phyloP scores from a whole-genome alignment of 108 stramenopile species.

The Discostella pseudostelligera region DNA sequence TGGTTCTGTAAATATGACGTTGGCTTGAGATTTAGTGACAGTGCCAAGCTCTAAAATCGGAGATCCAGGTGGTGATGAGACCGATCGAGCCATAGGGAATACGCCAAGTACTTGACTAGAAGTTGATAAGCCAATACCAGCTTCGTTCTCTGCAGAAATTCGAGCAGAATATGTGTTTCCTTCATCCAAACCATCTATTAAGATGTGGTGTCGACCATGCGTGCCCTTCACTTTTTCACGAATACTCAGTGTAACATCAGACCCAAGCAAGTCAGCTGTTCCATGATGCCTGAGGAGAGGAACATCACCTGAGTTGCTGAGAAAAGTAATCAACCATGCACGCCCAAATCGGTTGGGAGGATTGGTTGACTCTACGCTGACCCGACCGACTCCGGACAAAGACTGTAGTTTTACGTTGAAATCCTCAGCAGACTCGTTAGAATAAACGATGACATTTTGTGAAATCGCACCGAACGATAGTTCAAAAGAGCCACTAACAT shows the following conservation, averaged over 20 bases:
- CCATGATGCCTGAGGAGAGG: conserved; percentile 46
- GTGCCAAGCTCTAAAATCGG: conserved; percentile 19
- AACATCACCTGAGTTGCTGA: conserved; percentile 52
- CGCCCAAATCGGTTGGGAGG: conserved; percentile 11
- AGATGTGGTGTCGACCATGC: conserved; percentile 14
- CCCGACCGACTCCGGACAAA: conserved; percentile 39
- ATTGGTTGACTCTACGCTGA: conserved; percentile 14
- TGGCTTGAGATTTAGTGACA: conserved; percentile 39
- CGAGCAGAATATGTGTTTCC: conserved; percentile 37
- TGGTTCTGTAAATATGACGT: conserved; percentile 33
- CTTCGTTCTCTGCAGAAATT: conserved; percentile 44
- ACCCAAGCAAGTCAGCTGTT: conserved; percentile 29
- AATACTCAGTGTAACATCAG: conserved; percentile 31
- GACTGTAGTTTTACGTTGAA: conserved; percentile 44
- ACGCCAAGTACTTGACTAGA: conserved; percentile 27
- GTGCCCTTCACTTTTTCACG: conserved; percentile 36
- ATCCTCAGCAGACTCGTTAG: conserved; percentile 40
- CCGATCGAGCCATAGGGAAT: conserved; percentile 21
- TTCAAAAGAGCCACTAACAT: conserved; percentile 37
- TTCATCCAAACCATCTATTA: conserved; percentile 29
- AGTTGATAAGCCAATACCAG: conserved; percentile 45
- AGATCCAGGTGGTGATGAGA: conserved; percentile 27
- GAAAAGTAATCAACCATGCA: conserved; percentile 52
- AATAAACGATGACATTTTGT: conserved; percentile 12
- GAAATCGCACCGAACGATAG: conserved; percentile 15